Base-by-base conservation (phyloP, 2,329 filamentous ascomycete genomes). In the Talaromyces sp. region DNA sequence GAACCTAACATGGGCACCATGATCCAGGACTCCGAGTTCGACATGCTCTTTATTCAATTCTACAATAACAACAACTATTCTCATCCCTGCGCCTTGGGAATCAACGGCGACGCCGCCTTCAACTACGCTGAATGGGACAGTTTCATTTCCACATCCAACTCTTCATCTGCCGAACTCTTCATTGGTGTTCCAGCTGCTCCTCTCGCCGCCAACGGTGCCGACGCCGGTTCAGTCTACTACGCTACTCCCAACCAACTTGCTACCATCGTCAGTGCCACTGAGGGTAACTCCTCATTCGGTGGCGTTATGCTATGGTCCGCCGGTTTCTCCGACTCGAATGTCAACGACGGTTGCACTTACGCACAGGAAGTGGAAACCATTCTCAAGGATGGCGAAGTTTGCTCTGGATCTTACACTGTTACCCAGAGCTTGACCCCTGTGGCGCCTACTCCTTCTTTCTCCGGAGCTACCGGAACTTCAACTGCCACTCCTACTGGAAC, bases 221-320 rank as follows among this genome's bases (percentile, higher is more conserved):
- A 35, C 3, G 3, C 36, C 19, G 58, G 53, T n/a, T 31, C 33
- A 17, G 33, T 52, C 13, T 75, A 74, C 63, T 84, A 84, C 64
- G 66, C 84, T 10, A 69, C 66, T 1, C 78, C 78, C 0, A 59
- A 64, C 1, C 75, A 83, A 60, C 80, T 77, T 2, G 67, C 76
- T 54, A 64, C 66, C 2, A 62, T 84, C 54, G 68, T 84, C 22
- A 64, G 70, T 11, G 65, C 68, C 36, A 79, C 76, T 57, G 73
- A 74, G 60, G 66, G 66, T n/a, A 69, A 72, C 1, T 60, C 71
- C 21, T 70, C 68, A 1, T 85, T 85, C 61, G 83, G 81, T 39
- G 83, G 83, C 70, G 73, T 84, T 31, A 85, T 84, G 82, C 66
- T 85, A 4, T 85, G 80, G 80, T 81, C 84, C 53, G 79, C 81